Percentiles rank a stretch among this genome's conserved stretches.
phyloP scores from a whole-genome alignment of 352 stramenopile genomes.

The Globisporangium sylvaticum region DNA sequence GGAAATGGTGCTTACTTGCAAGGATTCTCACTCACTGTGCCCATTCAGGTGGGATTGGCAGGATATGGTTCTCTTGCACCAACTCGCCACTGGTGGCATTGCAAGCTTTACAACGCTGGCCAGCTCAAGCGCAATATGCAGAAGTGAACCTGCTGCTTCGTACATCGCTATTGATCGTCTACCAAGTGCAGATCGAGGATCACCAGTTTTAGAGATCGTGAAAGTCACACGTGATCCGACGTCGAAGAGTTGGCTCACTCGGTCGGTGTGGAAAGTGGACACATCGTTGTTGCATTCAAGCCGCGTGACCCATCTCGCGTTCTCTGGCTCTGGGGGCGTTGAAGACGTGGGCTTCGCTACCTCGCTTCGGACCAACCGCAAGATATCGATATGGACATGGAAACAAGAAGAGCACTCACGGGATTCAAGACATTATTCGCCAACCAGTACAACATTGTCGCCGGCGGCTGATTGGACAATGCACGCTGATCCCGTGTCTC shows the following conservation, averaged over 20 bases:
- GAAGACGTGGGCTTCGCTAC: not conserved
- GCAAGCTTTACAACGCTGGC: conserved; percentile 18
- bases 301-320: not conserved
- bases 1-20: not conserved
- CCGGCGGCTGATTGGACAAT: not conserved
- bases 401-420: not conserved
- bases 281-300: not conserved
- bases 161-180: conserved; percentile 5
- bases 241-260: not conserved
- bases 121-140: not conserved
- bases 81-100: conserved; percentile 16
- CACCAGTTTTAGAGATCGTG: conserved; percentile 8
- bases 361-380: conserved; percentile 1
- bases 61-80: conserved; percentile 21
- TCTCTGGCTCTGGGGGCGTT: not conserved
- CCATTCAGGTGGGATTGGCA: conserved; percentile 35
- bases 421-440: not conserved
- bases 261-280: conserved; percentile 1
- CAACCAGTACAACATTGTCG: not conserved
- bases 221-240: not conserved
- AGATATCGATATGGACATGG: conserved; percentile 11
- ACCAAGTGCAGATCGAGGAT: not conserved
- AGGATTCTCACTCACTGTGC: conserved; percentile 1
- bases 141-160: not conserved
- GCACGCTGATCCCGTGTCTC: not conserved